Base-by-base conservation (phyloP, 1,139 yeast species). In the Chernovozyma sophiae-reginae region DNA sequence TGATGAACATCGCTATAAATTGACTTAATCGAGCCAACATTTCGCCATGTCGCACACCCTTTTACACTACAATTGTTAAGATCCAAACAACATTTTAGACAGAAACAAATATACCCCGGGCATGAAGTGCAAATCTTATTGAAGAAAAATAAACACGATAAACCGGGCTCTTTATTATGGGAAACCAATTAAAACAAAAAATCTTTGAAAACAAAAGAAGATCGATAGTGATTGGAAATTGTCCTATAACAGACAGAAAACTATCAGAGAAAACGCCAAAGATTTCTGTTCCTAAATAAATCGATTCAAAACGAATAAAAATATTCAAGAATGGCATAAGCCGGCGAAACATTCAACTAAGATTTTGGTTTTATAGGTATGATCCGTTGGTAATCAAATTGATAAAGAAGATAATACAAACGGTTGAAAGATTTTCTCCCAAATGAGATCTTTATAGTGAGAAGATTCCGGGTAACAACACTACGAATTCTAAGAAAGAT, bases 61-160 rank as follows among this genome's bases (percentile, higher is more conserved):
- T n/a, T n/a, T n/a, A n/a, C n/a, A n/a, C n/a, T n/a, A n/a, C n/a
- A n/a, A n/a, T n/a, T n/a, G n/a, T n/a, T n/a, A n/a, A n/a, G n/a
- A n/a, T n/a, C n/a, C n/a, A n/a, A n/a, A n/a, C n/a, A n/a, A n/a
- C n/a, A n/a, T n/a, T n/a, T n/a, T n/a, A n/a, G 23, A 20, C 23
- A 20, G 23, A 20, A n/a, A n/a, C 10, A 20, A 41, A 60, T 69
- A 60, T 69, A 47, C 57, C 68, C 76, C 73, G 75, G 74, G 76
- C 76, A 70, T 70, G 76, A 70, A 70, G 76, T 68, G 66, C 62
- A 53, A 49, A 56, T 53, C 52, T 71, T 68, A 69, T 60, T 45
- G 62, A 51, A 38, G n/a, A 43, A 65, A 68, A 49, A 53, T 55
- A 53, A 51, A 62, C 68, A 69, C 75, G 75, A 69, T 58, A 68